A percentile compares a stretch with the other conserved stretches of the same genome.
Conservation (phyloP, 2,329 filamentous ascomycete species). For the Aspergillus uvarum region DNA sequence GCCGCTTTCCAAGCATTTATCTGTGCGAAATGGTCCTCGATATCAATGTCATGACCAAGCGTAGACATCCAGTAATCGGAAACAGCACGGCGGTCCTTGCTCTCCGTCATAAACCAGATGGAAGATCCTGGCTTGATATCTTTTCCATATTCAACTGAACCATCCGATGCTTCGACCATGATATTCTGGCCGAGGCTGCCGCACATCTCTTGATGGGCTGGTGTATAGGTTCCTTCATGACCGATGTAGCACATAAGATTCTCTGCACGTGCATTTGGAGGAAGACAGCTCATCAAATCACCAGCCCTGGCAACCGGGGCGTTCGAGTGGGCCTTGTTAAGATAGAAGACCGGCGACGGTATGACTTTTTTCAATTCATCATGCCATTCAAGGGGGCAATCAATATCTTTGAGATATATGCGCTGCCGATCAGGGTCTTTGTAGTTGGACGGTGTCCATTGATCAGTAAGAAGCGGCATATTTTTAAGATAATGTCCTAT, state of each 20-base stretch:
- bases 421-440: constrained; percentile 78
- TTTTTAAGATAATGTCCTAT: constrained; percentile 88
- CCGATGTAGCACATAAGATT: constrained; percentile 99
- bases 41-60: constrained; percentile 92
- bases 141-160: constrained; percentile 66
- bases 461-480: constrained; percentile 78
- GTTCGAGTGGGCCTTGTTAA: constrained; percentile 71
- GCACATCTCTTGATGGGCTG: constrained; percentile 96
- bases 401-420: constrained; percentile 95
- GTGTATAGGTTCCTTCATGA: constrained; percentile 95
- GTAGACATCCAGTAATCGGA: constrained; percentile 92
- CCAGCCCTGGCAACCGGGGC: constrained; percentile 70
- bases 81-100: constrained; percentile 84
- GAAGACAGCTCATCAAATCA: constrained; percentile 92
- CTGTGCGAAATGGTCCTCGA: constrained; percentile 95
- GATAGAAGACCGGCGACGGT: constrained; percentile 80
- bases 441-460: constrained; percentile 74
- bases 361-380: constrained; percentile 75
- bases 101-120: constrained; percentile 98
- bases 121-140: constrained; percentile 76
- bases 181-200: constrained; percentile 94
- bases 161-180: constrained; percentile 85
- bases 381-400: constrained; percentile 86
- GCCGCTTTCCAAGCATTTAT: constrained; percentile 94
- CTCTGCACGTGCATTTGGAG: constrained; percentile 81